Evolutionary conservation across 352 stramenopile genomes (phyloP).

Genomic region (Saprolegnia parasitica): DNA sequence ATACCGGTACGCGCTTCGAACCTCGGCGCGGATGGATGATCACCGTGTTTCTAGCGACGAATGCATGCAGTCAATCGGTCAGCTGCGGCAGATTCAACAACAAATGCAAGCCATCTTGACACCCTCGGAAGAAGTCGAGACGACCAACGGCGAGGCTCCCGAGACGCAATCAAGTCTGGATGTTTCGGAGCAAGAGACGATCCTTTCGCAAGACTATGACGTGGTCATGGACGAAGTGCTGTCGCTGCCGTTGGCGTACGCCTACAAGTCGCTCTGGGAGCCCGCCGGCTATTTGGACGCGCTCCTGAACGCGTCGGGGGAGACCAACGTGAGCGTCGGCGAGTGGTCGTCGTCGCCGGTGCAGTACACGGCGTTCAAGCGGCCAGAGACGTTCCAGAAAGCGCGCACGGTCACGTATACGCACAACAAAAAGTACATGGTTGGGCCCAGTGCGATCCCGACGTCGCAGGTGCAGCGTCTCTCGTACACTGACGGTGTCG

Average conservation of each 20-base stretch:
- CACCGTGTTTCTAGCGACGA: conserved; percentile 65
- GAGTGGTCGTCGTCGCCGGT: conserved; percentile 34
- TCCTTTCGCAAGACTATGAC: conserved; percentile 48
- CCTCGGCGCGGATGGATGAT: too few relatives aligned
- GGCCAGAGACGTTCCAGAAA: conserved; percentile 54
- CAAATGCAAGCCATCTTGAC: conserved; percentile 56
- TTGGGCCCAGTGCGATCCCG: conserved; percentile 71
- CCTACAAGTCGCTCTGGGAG: neutral
- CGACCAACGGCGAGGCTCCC: neutral
- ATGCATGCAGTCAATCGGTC: conserved; percentile 72
- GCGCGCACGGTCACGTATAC: conserved; percentile 52
- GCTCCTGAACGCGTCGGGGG: conserved; percentile 30
- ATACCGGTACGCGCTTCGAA: conserved; percentile 44
- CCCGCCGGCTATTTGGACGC: neutral
- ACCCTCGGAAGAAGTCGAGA: neutral
- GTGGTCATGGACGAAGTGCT: conserved; percentile 63
- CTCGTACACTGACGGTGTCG: conserved; percentile 38
- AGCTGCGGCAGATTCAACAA: conserved; percentile 71
- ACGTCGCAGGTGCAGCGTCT: conserved; percentile 67
- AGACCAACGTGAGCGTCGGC: conserved; percentile 54
- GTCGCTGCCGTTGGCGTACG: conserved; percentile 48
- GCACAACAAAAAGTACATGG: conserved; percentile 88
- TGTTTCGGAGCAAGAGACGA: neutral
- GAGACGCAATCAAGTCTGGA: neutral
- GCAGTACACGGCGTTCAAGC: conserved; percentile 53